phyloP scores from a whole-genome alignment of 192 early-diverging fungal genomes.

The Backusella parvicylindrica region DNA sequence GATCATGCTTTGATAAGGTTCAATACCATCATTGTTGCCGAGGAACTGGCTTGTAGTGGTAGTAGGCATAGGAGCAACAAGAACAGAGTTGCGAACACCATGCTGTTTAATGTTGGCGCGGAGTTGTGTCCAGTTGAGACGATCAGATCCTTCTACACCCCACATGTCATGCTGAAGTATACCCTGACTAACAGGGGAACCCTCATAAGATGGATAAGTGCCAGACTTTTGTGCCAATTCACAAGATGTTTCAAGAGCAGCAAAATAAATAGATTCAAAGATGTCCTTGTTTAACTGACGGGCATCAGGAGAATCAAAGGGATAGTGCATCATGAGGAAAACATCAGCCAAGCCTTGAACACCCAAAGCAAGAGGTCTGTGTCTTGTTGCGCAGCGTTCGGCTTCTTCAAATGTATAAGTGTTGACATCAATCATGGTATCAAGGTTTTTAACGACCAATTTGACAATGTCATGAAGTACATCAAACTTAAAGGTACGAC shows the following conservation, averaged over 20 bases:
- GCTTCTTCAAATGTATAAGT: conserved; percentile 90
- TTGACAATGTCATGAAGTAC: conserved; percentile 82
- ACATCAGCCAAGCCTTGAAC: conserved; percentile 95
- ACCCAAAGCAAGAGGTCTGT: conserved; percentile 87
- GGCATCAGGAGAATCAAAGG: conserved; percentile 88
- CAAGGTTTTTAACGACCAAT: conserved; percentile 84
- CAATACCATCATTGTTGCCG: conserved; percentile 96
- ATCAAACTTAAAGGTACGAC: conserved; percentile 70
- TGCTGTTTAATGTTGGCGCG: conserved; percentile 70
- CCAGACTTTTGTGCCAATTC: conserved; percentile 80
- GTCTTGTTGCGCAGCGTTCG: conserved; percentile 80
- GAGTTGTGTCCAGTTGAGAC: conserved; percentile 84
- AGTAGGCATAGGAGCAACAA: conserved; percentile 96
- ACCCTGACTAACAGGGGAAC: conserved; percentile 82
- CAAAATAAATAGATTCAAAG: conserved; percentile 95
- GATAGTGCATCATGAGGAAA: conserved; percentile 89
- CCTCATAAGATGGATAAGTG: conserved; percentile 79
- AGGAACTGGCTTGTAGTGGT: conserved; percentile 92
- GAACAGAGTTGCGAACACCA: conserved; percentile 88
- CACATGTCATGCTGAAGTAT: conserved; percentile 92
- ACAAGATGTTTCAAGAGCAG: conserved; percentile 85
- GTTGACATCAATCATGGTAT: conserved; percentile 97
- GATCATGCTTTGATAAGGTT: conserved; percentile 87
- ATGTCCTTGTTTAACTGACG: conserved; percentile 80
- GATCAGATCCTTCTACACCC: conserved; percentile 70